Base-by-base conservation (phyloP, 257 asterid genomes). In the Solanum rostratum region DNA sequence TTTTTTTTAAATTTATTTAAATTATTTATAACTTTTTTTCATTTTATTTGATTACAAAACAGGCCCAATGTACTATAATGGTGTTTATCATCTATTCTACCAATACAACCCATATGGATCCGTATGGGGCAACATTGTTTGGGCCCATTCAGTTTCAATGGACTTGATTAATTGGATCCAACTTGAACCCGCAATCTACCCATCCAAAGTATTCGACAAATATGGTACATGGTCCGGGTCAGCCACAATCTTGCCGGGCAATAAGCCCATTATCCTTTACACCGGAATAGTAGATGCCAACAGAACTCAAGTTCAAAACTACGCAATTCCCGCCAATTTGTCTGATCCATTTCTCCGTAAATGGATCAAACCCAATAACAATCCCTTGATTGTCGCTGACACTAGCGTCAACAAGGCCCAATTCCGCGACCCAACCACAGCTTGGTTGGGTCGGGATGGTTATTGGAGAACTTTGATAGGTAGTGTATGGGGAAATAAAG, bases 351-450 rank as follows among this genome's bases (percentile, higher is more conserved):
- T 81, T 30, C 92, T 89, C 12, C 49, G 50, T 20, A 79, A 86
- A 16, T 91, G 94, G 94, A 71, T 91, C 84, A 90, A 88, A 29
- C 93, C 94, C 22, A 84, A 87, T 6, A 62, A 88, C 88, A 91
- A 90, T 83, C 94, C 94, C 1, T 7, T 91, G 13, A 79, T 89
- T 16, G 60, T 55, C 0, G 88, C 90, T 0, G 90, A 88, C 9
- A 1, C 0, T 24, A 70, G 76, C 2, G 66, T 86, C 13, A 89
- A 89, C 88, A 46, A 54, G 53, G 83, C 90, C 3, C 85, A 91
- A 4, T 91, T 90, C 53, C 94, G 93, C 22, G 94, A 91, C 88
- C 94, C 94, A 18, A 86, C 94, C 3, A 91, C 94, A 2, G 92
- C 87, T 20, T 90, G 94, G 94, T 5, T 85, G 46, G 93, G 91